Evolutionary conservation across 192 early-diverging fungal genomes (phyloP), one percentile per base, ranked within the genome.

Genomic region (Jimgerdemannia flammicorona): DNA sequence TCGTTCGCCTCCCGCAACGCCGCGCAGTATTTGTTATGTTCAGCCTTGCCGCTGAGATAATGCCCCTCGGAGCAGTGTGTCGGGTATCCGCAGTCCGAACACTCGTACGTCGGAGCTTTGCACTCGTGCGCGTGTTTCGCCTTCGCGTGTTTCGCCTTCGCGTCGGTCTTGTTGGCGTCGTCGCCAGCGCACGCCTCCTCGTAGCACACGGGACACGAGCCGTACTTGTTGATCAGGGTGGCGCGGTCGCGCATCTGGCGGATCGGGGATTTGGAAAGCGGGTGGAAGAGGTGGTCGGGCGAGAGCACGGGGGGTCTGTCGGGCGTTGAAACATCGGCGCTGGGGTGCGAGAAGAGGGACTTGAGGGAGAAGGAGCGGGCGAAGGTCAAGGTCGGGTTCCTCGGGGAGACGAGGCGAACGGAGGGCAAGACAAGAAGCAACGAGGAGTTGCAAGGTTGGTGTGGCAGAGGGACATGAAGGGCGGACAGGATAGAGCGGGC

Each of bases 41-140:
- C 82, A 43, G 76, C 78, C 66, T 80, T 85, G 67, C 88, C 92
- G 71, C 81, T 78, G 29, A 77, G 70, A 86, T 91, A 93, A 78
- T 94, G 93, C 76, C 88, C 81, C 66, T 86, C 81, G 74, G 85
- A 86, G 76, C 93, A 94, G 77, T 94, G 91, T 41, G 91, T 94
- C 65, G 93, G 93, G 72, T 91, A 93, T 49, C 93, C 93, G 79
- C 93, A 94, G 72, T 89, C 86, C 17, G 91, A 91, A 75, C 93
- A 94, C 76, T 93, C 91, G 66, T 85, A 93, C 43, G 69, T 71
- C 14, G 91, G 90, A 54, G 80, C 79, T 17, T 81, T 80, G 69
- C 83, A 87, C 54, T 82, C 81, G 40, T 74, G 64, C 3, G 75
- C 79, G 4, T 80, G 64, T 43, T 83, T 81, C 40, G 67, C 64